phyloP scores from a whole-genome alignment of 495 filamentous ascomycete species.

The Choiromyces venosus region DNA sequence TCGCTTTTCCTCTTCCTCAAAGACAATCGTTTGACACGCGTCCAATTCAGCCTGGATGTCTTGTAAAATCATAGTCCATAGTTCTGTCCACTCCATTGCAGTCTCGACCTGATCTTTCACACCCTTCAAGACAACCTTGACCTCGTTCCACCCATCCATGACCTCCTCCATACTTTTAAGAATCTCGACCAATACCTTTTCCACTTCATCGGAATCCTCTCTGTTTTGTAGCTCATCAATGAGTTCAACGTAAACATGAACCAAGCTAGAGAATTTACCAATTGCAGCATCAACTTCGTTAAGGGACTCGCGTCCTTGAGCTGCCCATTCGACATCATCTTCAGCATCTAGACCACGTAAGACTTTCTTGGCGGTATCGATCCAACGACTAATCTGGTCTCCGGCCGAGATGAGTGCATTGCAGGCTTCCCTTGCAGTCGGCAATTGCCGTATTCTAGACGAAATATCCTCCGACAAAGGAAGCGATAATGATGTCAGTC shows the following conservation, averaged over 20 bases:
- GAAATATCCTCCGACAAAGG: conserved; percentile 76
- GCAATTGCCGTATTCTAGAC: conserved; percentile 71
- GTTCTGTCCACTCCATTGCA: conserved; percentile 97
- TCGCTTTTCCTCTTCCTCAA: conserved; percentile 92
- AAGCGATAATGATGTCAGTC: conserved; percentile 75
- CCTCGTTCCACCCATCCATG: conserved; percentile 73
- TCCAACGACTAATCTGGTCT: conserved; percentile 87
- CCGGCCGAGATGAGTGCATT: conserved; percentile 72
- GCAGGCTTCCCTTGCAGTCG: conserved; percentile 71
- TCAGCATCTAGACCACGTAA: conserved; percentile 80
- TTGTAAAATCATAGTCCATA: conserved; percentile 87
- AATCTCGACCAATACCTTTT: conserved; percentile 60
- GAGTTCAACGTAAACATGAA: conserved; percentile 80
- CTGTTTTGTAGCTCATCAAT: conserved; percentile 83
- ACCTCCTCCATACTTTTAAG: conserved; percentile 84
- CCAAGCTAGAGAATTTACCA: conserved; percentile 72
- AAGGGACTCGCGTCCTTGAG: conserved; percentile 73
- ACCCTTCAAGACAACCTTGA: conserved; percentile 64
- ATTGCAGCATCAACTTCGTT: conserved; percentile 86
- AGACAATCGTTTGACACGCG: conserved; percentile 71
- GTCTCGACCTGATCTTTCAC: conserved; percentile 89
- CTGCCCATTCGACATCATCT: conserved; percentile 96
- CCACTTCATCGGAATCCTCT: conserved; percentile 66
- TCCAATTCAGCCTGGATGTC: conserved; percentile 91
- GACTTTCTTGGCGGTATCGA: conserved; percentile 80